phyloP scores from a whole-genome alignment of 768 basidiomycete genomes.

The Naganishia friedmannii region DNA sequence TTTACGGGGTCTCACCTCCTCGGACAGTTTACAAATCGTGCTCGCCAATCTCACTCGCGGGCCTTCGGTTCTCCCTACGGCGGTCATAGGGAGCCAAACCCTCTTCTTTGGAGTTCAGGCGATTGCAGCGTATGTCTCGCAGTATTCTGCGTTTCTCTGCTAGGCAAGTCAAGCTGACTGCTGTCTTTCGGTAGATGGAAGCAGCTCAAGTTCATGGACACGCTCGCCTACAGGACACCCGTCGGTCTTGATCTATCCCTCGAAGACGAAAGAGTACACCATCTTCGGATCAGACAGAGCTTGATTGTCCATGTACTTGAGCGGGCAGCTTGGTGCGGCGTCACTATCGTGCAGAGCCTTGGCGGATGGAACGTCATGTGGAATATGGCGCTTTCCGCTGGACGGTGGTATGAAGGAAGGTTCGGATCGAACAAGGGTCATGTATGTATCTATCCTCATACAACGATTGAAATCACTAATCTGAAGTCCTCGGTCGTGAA shows the following conservation, averaged over 20 bases:
- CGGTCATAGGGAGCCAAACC: background rate
- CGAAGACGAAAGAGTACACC: background rate
- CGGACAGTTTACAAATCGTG: background rate
- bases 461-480: background rate
- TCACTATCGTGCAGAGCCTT: background rate
- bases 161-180: background rate
- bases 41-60: background rate
- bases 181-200: background rate
- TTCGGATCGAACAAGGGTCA: background rate
- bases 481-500: background rate
- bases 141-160: background rate
- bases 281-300: background rate
- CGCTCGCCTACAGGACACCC: background rate
- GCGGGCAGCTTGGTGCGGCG: background rate
- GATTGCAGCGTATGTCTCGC: background rate
- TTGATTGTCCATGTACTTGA: background rate
- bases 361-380: conserved; percentile 1
- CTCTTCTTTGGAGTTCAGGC: conserved; percentile 5
- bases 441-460: background rate
- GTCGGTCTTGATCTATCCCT: background rate
- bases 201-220: conserved; percentile 6
- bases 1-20: background rate
- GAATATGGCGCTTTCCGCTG: background rate
- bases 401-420: background rate
- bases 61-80: background rate